These are phyloP conservation scores for Debaryomyces udenii DNA, from an alignment of 1,139 yeast species.

Conservation along the genomic window DNA sequence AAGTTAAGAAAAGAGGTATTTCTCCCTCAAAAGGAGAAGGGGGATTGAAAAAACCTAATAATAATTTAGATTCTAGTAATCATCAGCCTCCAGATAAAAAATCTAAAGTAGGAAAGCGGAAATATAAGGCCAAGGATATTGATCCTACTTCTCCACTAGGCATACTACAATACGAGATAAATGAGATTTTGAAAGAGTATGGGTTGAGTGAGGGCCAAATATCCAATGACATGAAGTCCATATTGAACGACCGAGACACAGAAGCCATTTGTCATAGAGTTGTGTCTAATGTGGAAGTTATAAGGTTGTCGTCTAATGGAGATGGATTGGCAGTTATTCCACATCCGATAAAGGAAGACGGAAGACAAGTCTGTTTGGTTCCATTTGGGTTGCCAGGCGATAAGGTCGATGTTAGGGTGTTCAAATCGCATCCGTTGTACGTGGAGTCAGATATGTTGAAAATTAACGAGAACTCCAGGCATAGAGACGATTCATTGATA, in stretches of 20 bases:
- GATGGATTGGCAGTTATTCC: constrained; percentile 69
- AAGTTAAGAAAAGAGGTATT: constrained; percentile 9
- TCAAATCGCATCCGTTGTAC: constrained; percentile 75
- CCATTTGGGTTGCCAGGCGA: constrained; percentile 95
- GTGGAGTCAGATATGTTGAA: constrained; percentile 74
- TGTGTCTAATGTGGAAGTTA: constrained; percentile 59
- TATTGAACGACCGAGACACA: constrained; percentile 61
- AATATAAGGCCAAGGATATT: constrained; percentile 59
- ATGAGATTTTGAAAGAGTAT: constrained; percentile 52
- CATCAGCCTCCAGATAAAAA: constrained; percentile 28
- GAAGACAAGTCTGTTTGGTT: constrained; percentile 55
- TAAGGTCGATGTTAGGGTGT: constrained; percentile 64
- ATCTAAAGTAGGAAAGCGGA: constrained; percentile 30
- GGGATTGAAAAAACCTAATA: constrained; percentile 10
- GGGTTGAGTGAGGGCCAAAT: constrained; percentile 51
- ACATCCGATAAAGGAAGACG: constrained; percentile 53
- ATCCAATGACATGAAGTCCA: constrained; percentile 62
- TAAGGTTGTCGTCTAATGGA: constrained; percentile 72
- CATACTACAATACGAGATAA: constrained; percentile 73
- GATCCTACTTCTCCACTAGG: constrained; percentile 87
- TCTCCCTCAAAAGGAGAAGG: constrained; percentile 4
- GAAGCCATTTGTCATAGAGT: constrained; percentile 60
- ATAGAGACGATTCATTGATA: constrained; percentile 55
- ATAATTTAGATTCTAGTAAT: not conserved
- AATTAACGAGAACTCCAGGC: constrained; percentile 47